Evolutionary conservation across 768 basidiomycete species (phyloP).

Genomic region (Boletellus emodensis): DNA sequence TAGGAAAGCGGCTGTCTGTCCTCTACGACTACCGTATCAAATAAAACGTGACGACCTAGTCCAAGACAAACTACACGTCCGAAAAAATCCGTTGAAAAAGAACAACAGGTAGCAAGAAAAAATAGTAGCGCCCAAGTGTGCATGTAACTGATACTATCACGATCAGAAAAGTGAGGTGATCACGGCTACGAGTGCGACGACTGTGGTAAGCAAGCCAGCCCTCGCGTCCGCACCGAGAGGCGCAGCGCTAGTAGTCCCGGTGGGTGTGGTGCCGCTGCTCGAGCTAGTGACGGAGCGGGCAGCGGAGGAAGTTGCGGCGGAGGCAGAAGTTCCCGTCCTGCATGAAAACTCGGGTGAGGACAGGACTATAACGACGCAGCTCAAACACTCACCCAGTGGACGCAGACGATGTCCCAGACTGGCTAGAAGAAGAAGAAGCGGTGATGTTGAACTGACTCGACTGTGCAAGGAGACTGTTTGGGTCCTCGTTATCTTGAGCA

Average conservation of each 20-base stretch:
- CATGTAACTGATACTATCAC: background rate
- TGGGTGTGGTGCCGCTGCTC: slow-evolving; percentile 23
- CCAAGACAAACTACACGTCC: background rate
- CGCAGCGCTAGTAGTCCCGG: slow-evolving; percentile 29
- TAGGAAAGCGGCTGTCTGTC: background rate
- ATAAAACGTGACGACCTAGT: background rate
- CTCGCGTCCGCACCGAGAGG: slow-evolving; percentile 25
- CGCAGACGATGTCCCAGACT: slow-evolving; percentile 13
- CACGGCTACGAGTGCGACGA: slow-evolving; percentile 36
- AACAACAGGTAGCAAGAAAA: background rate
- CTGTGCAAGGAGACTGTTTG: slow-evolving; percentile 63
- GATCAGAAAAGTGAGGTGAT: slow-evolving; percentile 23
- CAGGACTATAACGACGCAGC: background rate
- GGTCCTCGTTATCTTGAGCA: slow-evolving; percentile 44
- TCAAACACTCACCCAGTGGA: slow-evolving; percentile 16
- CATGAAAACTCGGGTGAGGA: background rate
- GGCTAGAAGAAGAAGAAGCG: slow-evolving; percentile 11
- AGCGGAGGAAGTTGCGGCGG: background rate
- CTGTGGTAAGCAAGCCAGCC: slow-evolving; percentile 31
- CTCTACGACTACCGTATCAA: too few species aligned
- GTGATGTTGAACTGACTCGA: slow-evolving; percentile 58
- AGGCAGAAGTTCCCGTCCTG: slow-evolving; percentile 8
- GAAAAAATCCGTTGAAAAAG: background rate
- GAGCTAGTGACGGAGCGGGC: slow-evolving; percentile 33
- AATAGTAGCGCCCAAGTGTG: background rate